Conservation (phyloP, 2,329 filamentous ascomycete genomes). For the Talaromyces sp. region DNA sequence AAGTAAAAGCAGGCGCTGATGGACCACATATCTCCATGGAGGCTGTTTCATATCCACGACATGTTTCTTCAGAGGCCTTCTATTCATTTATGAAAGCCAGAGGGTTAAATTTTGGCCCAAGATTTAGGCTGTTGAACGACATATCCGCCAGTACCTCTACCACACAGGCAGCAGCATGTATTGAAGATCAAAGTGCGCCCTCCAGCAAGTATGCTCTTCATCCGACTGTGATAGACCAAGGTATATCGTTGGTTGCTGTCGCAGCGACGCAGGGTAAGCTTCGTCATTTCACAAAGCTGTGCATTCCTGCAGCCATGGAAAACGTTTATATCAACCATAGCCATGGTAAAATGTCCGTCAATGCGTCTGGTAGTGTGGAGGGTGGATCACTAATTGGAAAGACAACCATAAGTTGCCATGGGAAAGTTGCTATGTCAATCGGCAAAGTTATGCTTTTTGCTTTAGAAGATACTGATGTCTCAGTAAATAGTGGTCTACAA, state of each 20-base stretch:
- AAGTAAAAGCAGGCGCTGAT: not conserved
- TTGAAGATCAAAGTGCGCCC: not conserved
- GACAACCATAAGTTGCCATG: too few relatives aligned
- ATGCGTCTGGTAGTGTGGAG: too few relatives aligned
- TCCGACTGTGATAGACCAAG: not conserved
- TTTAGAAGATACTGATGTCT: too few relatives aligned
- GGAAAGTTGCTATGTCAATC: too few relatives aligned
- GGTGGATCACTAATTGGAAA: too few relatives aligned
- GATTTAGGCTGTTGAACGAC: not conserved
- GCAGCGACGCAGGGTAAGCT: not conserved
- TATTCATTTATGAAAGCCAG: not conserved
- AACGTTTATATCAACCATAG: too few relatives aligned
- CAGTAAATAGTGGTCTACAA: too few relatives aligned
- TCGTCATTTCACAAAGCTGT: not conserved
- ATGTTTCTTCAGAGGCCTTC: not conserved
- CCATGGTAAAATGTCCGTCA: too few relatives aligned
- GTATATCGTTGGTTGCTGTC: not conserved
- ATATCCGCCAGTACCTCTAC: not conserved
- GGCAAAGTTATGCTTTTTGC: too few relatives aligned
- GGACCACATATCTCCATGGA: not conserved
- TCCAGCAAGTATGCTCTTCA: not conserved
- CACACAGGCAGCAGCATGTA: not conserved
- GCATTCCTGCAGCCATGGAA: too few relatives aligned
- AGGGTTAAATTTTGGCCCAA: not conserved
- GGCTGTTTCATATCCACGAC: not conserved